A percentile compares a stretch with the other conserved stretches of the same genome.
These are phyloP conservation scores for Saccharomycopsis amapae DNA, from an alignment of 805 yeast species.

Conservation along the genomic window DNA sequence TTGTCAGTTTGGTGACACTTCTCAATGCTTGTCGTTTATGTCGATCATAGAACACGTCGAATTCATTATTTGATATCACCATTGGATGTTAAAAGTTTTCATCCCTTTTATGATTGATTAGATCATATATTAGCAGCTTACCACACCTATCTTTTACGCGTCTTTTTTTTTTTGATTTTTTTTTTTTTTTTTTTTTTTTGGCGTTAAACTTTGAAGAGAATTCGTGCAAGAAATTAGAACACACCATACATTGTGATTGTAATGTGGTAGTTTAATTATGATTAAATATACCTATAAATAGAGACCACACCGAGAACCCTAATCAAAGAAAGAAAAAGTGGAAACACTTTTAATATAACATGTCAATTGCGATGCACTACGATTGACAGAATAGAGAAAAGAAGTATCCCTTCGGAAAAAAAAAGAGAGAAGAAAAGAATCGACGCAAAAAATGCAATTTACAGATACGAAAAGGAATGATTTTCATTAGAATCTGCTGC, in stretches of 20 bases:
- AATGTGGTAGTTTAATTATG: too few species aligned
- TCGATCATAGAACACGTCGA: background rate
- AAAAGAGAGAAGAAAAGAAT: background rate
- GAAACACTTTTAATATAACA: too few species aligned
- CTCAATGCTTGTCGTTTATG: background rate
- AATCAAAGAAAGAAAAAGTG: too few species aligned
- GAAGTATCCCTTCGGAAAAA: background rate
- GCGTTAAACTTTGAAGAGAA: background rate
- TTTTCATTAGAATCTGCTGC: slow-evolving; percentile 22
- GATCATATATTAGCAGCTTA: too few species aligned
- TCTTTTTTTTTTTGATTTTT: too few species aligned
- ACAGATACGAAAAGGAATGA: background rate
- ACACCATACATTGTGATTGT: too few species aligned
- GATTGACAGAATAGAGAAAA: background rate
- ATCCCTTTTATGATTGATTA: too few species aligned
- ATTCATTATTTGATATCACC: background rate
- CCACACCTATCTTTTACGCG: background rate
- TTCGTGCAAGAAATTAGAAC: too few species aligned
- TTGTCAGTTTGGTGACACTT: background rate
- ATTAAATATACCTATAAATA: too few species aligned
- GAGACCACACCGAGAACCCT: too few species aligned
- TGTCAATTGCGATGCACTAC: too few species aligned
- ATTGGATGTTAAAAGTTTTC: background rate
- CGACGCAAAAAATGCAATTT: background rate
- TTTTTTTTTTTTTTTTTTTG: too few species aligned